phyloP scores from a whole-genome alignment of 495 filamentous ascomycete genomes.

The Podospora appendiculata region DNA sequence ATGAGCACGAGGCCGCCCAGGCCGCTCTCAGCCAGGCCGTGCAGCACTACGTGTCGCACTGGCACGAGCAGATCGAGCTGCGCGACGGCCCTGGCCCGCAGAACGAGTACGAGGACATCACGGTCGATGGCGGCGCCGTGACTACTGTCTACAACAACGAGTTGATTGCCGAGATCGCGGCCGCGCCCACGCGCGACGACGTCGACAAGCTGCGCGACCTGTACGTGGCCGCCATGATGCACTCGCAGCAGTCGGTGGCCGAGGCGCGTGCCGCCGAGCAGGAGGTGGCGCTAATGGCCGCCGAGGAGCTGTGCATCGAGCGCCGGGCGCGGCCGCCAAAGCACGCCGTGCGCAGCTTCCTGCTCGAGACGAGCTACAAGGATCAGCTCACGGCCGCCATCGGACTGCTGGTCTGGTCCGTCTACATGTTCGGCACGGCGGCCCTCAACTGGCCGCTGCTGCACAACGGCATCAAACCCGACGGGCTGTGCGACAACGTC shows the following conservation, averaged over 20 bases:
- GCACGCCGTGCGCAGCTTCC: constrained; percentile 15
- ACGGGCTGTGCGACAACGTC: constrained; percentile 13
- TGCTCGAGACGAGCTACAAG: constrained; percentile 18
- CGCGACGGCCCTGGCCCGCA: constrained; percentile 3
- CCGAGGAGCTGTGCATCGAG: constrained; percentile 18
- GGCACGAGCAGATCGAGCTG: constrained; percentile 22
- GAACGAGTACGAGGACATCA: constrained; percentile 1
- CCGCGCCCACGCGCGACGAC: constrained; percentile 20
- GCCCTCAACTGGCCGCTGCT: constrained; percentile 22
- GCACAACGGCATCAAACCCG: constrained; percentile 17
- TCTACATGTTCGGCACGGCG: constrained; percentile 20
- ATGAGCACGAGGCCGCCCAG: constrained; percentile 13
- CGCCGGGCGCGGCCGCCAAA: constrained; percentile 8
- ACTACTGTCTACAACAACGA: constrained; percentile 23
- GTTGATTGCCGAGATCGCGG: constrained; percentile 20
- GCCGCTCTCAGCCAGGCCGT: constrained; percentile 9
- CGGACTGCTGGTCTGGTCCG: constrained; percentile 19
- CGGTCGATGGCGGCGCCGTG: constrained; percentile 13
- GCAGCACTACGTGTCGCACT: constrained; percentile 21
- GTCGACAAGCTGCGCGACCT: constrained; percentile 23
- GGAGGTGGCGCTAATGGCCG: constrained; percentile 18
- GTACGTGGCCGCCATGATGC: constrained; percentile 19
- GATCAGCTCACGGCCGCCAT: constrained; percentile 21
- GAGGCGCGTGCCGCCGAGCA: constrained; percentile 21
- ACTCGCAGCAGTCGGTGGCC: constrained; percentile 12